A percentile compares a stretch with the other conserved stretches of the same genome.
These are phyloP conservation scores for Lachnellula arida DNA, from an alignment of 2,329 filamentous ascomycete species.

Conservation along the genomic window DNA sequence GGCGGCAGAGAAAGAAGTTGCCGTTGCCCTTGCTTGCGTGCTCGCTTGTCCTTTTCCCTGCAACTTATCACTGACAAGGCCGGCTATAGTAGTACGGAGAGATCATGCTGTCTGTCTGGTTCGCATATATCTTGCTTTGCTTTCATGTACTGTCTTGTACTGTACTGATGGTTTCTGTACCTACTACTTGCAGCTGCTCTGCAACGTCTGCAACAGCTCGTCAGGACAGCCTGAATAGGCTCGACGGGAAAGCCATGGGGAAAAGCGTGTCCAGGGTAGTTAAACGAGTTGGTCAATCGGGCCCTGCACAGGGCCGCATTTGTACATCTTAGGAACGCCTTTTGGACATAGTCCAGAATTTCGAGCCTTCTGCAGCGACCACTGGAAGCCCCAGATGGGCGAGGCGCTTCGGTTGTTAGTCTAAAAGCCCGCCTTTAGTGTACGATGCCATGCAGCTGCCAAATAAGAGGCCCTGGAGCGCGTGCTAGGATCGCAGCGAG, in stretches of 20 bases:
- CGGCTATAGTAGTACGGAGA: background rate
- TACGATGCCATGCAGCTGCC: conserved; percentile 16
- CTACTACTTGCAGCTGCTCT: too few relatives aligned
- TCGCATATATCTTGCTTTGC: too few relatives aligned
- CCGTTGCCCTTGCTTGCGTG: background rate
- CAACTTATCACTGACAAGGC: background rate
- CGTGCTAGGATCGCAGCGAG: background rate
- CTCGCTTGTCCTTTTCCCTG: background rate
- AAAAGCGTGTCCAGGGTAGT: background rate
- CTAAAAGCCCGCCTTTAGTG: conserved; percentile 5
- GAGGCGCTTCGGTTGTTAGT: background rate
- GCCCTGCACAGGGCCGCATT: conserved; percentile 17
- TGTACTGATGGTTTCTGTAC: background rate
- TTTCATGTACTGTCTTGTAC: background rate
- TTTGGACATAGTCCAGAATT: conserved; percentile 9
- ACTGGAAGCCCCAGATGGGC: background rate
- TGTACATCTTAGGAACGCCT: conserved; percentile 11
- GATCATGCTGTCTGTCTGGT: too few relatives aligned
- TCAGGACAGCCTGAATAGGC: conserved; percentile 13
- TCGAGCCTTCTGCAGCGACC: conserved; percentile 7
- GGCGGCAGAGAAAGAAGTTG: background rate
- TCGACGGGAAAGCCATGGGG: conserved; percentile 7
- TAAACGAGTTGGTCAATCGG: conserved; percentile 2
- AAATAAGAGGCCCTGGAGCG: conserved; percentile 4
- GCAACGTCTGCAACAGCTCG: background rate